phyloP scores from a whole-genome alignment of 2,329 filamentous ascomycete genomes.

The Helotiales sp. region DNA sequence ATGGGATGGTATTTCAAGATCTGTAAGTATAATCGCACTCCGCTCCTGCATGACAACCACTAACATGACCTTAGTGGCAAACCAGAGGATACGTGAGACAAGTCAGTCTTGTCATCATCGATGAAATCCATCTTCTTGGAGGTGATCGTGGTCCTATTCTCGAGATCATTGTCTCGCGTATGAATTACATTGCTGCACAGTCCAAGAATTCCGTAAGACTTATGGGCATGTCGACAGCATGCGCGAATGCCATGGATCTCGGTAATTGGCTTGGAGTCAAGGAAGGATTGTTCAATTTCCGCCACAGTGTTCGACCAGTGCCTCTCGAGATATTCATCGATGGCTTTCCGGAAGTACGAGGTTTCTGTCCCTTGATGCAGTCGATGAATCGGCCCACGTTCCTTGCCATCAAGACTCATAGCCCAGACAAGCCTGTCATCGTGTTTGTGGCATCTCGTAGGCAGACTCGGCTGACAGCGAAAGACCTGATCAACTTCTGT shows the following conservation, averaged over 20 bases:
- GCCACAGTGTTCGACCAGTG: conserved; percentile 94
- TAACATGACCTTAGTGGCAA: conserved; percentile 63
- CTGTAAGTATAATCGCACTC: conserved; percentile 39
- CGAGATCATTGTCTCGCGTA: conserved; percentile 89
- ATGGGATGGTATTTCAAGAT: conserved; percentile 93
- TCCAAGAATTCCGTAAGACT: conserved; percentile 86
- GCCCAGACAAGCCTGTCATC: conserved; percentile 94
- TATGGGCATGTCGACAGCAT: conserved; percentile 98
- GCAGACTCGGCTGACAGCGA: conserved; percentile 91
- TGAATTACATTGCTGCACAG: conserved; percentile 98
- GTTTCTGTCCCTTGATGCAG: conserved; percentile 97
- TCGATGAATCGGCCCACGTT: conserved; percentile 99
- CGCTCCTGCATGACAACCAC: not conserved
- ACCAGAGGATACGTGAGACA: conserved; percentile 94
- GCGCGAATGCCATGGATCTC: conserved; percentile 90
- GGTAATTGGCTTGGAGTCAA: conserved; percentile 98
- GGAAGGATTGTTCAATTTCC: conserved; percentile 93
- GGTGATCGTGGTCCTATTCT: conserved; percentile 96
- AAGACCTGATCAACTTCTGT: conserved; percentile 95
- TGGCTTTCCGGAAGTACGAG: conserved; percentile 90
- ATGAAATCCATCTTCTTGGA: conserved; percentile 96
- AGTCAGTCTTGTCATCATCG: conserved; percentile 95
- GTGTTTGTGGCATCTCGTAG: conserved; percentile 95
- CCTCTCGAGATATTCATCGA: conserved; percentile 96
- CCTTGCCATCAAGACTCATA: conserved; percentile 93